These are phyloP conservation scores for Opeltia flavorubescens DNA, from an alignment of 495 filamentous ascomycete species.

Conservation along the genomic window DNA sequence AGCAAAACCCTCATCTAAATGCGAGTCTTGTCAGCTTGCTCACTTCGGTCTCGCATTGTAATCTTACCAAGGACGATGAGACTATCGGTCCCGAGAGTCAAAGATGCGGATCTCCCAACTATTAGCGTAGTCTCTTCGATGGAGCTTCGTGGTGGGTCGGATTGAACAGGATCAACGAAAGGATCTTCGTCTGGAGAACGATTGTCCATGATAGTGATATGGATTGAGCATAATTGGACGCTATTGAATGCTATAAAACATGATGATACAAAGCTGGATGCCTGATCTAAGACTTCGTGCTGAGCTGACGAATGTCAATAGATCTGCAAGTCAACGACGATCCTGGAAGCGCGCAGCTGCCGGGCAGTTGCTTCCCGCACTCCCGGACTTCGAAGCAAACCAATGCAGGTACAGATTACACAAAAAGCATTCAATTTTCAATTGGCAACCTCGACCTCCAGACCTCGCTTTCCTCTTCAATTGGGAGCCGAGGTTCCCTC, in stretches of 20 bases:
- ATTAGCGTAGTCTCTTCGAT: slow-evolving; percentile 30
- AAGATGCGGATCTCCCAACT: slow-evolving; percentile 43
- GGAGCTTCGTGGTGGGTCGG: not conserved
- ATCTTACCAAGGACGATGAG: slow-evolving; percentile 47
- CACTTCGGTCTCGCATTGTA: not conserved
- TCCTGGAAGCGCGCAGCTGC: too few relatives aligned
- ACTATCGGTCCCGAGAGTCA: slow-evolving; percentile 50
- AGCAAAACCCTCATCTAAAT: slow-evolving; percentile 31
- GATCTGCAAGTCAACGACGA: too few relatives aligned
- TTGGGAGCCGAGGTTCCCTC: too few relatives aligned
- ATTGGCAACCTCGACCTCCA: too few relatives aligned
- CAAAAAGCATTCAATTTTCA: not conserved
- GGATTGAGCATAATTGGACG: not conserved
- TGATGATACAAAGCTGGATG: not conserved
- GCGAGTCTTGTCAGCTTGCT: slow-evolving; percentile 1
- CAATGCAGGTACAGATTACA: not conserved
- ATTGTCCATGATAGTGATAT: not conserved
- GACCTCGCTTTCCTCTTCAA: too few relatives aligned
- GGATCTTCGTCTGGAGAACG: slow-evolving; percentile 17
- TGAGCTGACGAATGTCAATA: too few relatives aligned
- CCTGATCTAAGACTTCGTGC: not conserved
- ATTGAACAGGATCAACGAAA: slow-evolving; percentile 25
- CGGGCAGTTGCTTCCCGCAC: too few relatives aligned
- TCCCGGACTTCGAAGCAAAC: not conserved
- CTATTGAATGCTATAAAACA: not conserved